Evolutionary conservation across 2,329 filamentous ascomycete genomes (phyloP).

Genomic region (Fusarium luffae): DNA sequence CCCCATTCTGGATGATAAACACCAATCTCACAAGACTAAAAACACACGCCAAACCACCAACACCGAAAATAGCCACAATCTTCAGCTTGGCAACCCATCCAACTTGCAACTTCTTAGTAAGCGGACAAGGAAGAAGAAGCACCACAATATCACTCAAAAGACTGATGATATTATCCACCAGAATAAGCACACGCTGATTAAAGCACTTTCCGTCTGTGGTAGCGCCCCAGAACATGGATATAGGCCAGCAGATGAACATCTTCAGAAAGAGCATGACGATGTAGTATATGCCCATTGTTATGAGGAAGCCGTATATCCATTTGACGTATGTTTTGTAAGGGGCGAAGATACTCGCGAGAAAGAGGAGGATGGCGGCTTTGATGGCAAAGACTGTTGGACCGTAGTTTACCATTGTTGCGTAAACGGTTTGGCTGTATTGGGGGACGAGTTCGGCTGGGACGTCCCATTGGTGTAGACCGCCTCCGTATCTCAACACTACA

Average conservation of each 20-base stretch:
- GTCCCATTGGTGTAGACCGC: constrained; percentile 29
- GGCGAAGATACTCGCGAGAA: constrained; percentile 23
- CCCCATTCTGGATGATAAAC: constrained; percentile 24
- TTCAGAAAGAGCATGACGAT: constrained; percentile 23
- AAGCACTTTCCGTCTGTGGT: constrained; percentile 22
- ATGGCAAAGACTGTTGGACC: constrained; percentile 31
- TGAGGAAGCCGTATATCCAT: constrained; percentile 27
- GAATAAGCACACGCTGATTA: constrained; percentile 18
- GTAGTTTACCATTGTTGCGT: constrained; percentile 33
- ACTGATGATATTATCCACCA: constrained; percentile 31
- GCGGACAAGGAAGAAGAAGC: constrained; percentile 13
- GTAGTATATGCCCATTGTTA: constrained; percentile 22
- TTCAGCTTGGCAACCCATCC: constrained; percentile 25
- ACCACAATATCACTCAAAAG: constrained; percentile 27
- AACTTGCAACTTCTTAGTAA: constrained; percentile 31
- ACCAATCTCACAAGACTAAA: constrained; percentile 26
- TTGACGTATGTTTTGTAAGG: constrained; percentile 31
- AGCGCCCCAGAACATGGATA: constrained; percentile 26
- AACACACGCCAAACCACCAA: constrained; percentile 23
- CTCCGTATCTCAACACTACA: constrained; percentile 19
- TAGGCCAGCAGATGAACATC: constrained; percentile 25
- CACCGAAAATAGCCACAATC: constrained; percentile 25
- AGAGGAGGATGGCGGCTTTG: constrained; percentile 27
- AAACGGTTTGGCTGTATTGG: constrained; percentile 26
- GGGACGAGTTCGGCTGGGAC: constrained; percentile 19